Evolutionary conservation across 495 filamentous ascomycete genomes (phyloP), one percentile per base, ranked within the genome.

Genomic region (Evernia prunastri): DNA sequence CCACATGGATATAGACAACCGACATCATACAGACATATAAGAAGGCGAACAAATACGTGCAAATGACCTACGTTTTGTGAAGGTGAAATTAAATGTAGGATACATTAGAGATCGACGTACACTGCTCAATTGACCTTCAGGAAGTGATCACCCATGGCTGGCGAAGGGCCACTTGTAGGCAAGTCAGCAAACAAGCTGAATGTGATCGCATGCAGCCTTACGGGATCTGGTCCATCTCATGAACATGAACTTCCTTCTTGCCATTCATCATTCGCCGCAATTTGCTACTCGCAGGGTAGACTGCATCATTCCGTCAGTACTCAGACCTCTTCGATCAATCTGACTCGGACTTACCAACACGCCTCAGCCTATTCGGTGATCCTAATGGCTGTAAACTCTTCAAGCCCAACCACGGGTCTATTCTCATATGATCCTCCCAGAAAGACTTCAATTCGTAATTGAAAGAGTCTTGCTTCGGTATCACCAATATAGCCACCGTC

Each of bases 361-460:
- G 71, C 56, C 79, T 71, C 63, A 79, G 67, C 64, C 79, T 65
- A 65, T 81, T 82, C 20, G 76, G 68, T 45, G 73, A 73, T 0
- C 77, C 76, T 17, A 79, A 63, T 23, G 79, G 77, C 67, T 79
- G 77, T 36, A 80, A 69, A 23, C 63, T 72, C 66, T 76, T 74
- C 51, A 80, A 68, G 3, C 78, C 76, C 65, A 78, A 73, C 75
- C 76, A 80, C 12, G 75, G 72, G 68, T 82, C 77, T 23, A 78
- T 61, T 33, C 74, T 73, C 64, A 81, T 78, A 42, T 78, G 73
- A 66, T 80, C 78, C 57, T 81, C 77, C 76, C 74, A 81, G 62
- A 79, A 79, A 0, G 69, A 69, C 58, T 75, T 77, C 37, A 77
- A 64, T 61, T 75, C 74, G 31, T 74, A 76, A 43, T 74, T 71